A percentile compares a stretch with the other conserved stretches of the same genome.
Conservation (phyloP, 257 asterid species). For the Forsythia viridissima region DNA sequence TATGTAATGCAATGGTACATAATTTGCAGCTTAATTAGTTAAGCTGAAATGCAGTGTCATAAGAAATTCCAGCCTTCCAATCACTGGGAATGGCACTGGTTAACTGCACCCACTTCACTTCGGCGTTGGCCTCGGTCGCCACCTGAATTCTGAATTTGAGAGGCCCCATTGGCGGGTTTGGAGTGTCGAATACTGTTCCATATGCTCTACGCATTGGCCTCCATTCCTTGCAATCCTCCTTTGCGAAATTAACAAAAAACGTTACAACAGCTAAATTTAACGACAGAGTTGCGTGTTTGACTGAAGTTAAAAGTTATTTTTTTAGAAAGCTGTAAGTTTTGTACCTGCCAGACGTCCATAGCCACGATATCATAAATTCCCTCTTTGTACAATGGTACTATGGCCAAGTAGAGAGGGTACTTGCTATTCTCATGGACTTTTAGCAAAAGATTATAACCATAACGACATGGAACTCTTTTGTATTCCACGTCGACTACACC, state of each 20-base stretch:
- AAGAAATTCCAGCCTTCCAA: conserved; percentile 69
- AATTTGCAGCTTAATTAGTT: conserved; percentile 12
- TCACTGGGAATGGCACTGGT: conserved; percentile 42
- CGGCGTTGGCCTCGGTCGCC: conserved; percentile 23
- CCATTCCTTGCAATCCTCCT: conserved; percentile 79
- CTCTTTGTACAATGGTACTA: conserved; percentile 52
- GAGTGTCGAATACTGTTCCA: conserved; percentile 66
- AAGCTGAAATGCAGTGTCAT: conserved; percentile 55
- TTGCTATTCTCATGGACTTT: conserved; percentile 59
- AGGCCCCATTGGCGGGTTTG: conserved; percentile 56
- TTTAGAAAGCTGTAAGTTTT: too few relatives aligned
- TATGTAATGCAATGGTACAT: too few relatives aligned
- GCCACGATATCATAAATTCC: conserved; percentile 52
- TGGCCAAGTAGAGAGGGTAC: conserved; percentile 56
- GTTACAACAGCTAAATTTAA: too few relatives aligned
- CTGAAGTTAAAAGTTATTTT: too few relatives aligned
- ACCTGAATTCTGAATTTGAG: conserved; percentile 47
- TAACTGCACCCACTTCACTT: conserved; percentile 49
- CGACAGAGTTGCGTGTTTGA: too few relatives aligned
- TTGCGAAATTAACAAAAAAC: background rate
- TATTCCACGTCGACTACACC: conserved; percentile 69
- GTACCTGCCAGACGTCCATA: conserved; percentile 65
- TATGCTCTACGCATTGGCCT: conserved; percentile 58
- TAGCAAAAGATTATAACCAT: conserved; percentile 41
- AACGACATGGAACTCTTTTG: conserved; percentile 52